Evolutionary conservation across 148 eudicot genomes (phyloP), one percentile per base, ranked within the genome.

Genomic region (Chenopodium album): DNA sequence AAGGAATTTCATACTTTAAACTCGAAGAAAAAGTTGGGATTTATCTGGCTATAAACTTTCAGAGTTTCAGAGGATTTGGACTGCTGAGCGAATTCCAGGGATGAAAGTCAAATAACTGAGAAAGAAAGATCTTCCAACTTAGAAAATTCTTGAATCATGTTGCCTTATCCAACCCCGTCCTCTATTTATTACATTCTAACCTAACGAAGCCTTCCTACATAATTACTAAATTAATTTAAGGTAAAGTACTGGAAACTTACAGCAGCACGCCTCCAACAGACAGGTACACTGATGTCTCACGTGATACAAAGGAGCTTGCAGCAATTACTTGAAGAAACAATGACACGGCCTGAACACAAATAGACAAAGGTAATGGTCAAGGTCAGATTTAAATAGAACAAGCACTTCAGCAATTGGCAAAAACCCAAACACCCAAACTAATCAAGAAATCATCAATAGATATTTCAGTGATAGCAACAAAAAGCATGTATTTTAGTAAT

Each of bases 191-290:
- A 29, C 41, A 29, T 41, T 20, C 23, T 56, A 64, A 77, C 63
- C 44, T 22, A 2, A 67, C 14, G 2, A 19, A 64, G 29, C 41
- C 7, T 60, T 19, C 65, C 23, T 23, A 29, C 63, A 54, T 54
- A 54, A 54, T 16, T 13, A 17, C 69, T 23, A 71, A 19, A 52
- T 23, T 1, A 28, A 69, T 34, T 47, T 2, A 19, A 80, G 48
- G n/a, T 23, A 19, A 17, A 71, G 16, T 23, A 37, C n/a, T 10
- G 70, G n/a, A 76, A 81, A 91, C 98, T 90, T 84, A 94, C 98
- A 91, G 79, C 81, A 94, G 86, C 79, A 89, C 87, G 75, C 96
- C 93, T 72, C 98, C 98, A 81, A 94, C 91, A 78, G 98, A 92
- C 60, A 94, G 92, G 85, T 89, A 94, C 56, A 90, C 76, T 32